Conservation (phyloP, 1,284 basidiomycete genomes). For the Tilletia indica region DNA sequence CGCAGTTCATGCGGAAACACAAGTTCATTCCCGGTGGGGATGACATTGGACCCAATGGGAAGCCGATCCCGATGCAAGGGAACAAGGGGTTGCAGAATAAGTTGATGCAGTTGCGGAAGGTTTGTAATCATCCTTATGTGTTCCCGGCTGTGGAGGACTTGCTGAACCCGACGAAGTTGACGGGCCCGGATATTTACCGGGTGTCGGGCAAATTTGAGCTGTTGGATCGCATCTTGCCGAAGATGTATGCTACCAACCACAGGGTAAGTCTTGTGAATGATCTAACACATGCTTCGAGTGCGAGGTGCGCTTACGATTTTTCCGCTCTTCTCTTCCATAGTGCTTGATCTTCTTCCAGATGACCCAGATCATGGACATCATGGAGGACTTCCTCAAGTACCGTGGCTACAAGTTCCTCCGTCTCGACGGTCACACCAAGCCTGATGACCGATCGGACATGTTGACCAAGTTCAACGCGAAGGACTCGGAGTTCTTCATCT, state of each 20-base stretch:
- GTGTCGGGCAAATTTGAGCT: conserved; percentile 93
- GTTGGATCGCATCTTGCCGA: conserved; percentile 87
- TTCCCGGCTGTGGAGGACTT: conserved; percentile 93
- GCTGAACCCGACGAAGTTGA: conserved; percentile 74
- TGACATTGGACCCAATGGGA: conserved; percentile 39
- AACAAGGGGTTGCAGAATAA: conserved; percentile 78
- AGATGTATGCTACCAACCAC: conserved; percentile 88
- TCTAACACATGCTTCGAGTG: not conserved
- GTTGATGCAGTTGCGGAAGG: conserved; percentile 98
- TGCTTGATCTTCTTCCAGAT: conserved; percentile 97
- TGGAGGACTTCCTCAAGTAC: conserved; percentile 94
- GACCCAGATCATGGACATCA: conserved; percentile 99
- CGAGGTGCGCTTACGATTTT: not conserved
- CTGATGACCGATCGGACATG: conserved; percentile 89
- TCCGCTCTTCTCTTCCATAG: conserved; percentile 41
- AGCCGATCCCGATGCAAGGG: conserved; percentile 50
- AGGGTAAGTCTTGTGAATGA: conserved; percentile 63
- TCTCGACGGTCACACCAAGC: conserved; percentile 95
- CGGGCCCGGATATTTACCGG: conserved; percentile 78
- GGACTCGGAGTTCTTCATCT: conserved; percentile 84
- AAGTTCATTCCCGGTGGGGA: conserved; percentile 71
- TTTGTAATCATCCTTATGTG: conserved; percentile 79
- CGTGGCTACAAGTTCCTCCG: conserved; percentile 87
- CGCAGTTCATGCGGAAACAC: conserved; percentile 96
- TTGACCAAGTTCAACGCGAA: conserved; percentile 89